phyloP scores from a whole-genome alignment of 139 green algal species.

The Asterochloris sp. region DNA sequence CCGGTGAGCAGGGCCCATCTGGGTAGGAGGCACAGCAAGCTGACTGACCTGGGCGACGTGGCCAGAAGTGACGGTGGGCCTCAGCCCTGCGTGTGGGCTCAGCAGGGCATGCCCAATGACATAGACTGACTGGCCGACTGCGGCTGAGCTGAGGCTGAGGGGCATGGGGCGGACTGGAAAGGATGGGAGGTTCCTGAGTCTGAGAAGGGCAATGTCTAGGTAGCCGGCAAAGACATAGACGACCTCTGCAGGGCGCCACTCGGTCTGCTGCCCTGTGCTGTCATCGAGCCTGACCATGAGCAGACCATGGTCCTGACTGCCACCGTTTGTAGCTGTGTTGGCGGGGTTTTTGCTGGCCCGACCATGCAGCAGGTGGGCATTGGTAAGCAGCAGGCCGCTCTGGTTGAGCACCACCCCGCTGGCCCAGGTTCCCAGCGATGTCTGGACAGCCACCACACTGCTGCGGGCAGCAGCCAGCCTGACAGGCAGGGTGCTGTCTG shows the following conservation, averaged over 20 bases:
- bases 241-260: conserved; percentile 16
- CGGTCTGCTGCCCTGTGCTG: not conserved
- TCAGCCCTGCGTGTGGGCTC: conserved; percentile 29
- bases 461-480: not conserved
- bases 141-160: not conserved
- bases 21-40: no score
- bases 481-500: not conserved
- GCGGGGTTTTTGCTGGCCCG: not conserved
- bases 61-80: conserved; percentile 35
- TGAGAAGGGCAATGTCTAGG: conserved; percentile 61
- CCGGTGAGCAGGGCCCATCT: no score
- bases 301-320: no score
- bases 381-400: conserved; percentile 68
- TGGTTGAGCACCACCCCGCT: conserved; percentile 60
- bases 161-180: not conserved
- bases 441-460: conserved; percentile 1
- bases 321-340: not conserved
- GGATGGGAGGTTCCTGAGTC: conserved; percentile 21
- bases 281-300: not conserved
- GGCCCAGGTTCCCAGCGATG: conserved; percentile 40
- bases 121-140: conserved; percentile 23
- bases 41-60: conserved; percentile 40
- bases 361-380: conserved; percentile 67
- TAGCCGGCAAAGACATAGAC: conserved; percentile 41
- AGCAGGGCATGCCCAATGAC: conserved; percentile 64